These are phyloP conservation scores for Colletotrichum brevisporum DNA, from an alignment of 2,329 filamentous ascomycete genomes.

Conservation along the genomic window DNA sequence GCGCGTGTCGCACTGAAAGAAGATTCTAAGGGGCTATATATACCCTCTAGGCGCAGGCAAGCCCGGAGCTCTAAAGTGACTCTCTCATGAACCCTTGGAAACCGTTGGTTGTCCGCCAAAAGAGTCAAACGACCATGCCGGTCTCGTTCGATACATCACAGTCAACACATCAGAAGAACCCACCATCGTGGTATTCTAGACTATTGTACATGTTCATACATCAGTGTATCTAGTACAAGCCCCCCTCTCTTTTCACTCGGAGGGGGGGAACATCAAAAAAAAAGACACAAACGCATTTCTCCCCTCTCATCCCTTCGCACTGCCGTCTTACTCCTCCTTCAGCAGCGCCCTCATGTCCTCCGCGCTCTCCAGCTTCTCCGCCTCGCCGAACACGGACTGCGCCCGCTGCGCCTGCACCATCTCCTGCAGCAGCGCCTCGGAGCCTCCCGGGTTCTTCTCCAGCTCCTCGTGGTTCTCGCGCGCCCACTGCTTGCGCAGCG, in stretches of 20 bases:
- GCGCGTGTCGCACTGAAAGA: too few species aligned
- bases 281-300: not conserved
- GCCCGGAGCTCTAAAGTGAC: too few species aligned
- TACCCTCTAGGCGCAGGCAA: too few species aligned
- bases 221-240: conserved; percentile 14
- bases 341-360: conserved; percentile 8
- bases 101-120: too few species aligned
- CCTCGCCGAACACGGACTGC: conserved; percentile 16
- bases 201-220: conserved; percentile 24
- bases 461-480: conserved; percentile 49
- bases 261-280: too few species aligned
- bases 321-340: not conserved
- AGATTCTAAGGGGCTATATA: too few species aligned
- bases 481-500: conserved; percentile 54
- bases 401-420: conserved; percentile 42
- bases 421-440: conserved; percentile 53
- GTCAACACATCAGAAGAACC: not conserved
- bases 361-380: conserved; percentile 10
- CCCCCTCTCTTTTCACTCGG: too few species aligned
- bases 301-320: not conserved
- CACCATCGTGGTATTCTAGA: conserved; percentile 2
- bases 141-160: too few species aligned
- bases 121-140: too few species aligned
- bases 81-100: too few species aligned
- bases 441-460: conserved; percentile 46